A percentile compares a stretch with the other conserved stretches of the same genome.
Conservation (phyloP, 805 yeast species). For the Blastobotrys attinorum region DNA sequence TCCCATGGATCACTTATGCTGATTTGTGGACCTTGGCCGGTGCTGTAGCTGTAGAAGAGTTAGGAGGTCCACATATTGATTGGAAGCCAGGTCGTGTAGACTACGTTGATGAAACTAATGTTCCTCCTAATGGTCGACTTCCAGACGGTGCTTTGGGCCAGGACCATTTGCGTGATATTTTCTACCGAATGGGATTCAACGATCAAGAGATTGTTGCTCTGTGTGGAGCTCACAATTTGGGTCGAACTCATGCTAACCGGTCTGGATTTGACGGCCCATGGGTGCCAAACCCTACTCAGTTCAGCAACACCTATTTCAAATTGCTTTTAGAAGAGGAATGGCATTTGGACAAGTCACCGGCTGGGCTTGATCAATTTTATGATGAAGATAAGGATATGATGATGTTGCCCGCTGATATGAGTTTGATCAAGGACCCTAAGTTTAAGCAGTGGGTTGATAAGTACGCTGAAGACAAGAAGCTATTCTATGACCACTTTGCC, state of each 20-base stretch:
- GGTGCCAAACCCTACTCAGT: conserved; percentile 72
- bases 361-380: conserved; percentile 32
- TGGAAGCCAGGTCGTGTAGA: conserved; percentile 76
- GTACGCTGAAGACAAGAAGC: conserved; percentile 59
- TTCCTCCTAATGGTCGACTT: conserved; percentile 56
- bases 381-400: conserved; percentile 56
- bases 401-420: conserved; percentile 84
- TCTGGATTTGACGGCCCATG: conserved; percentile 86
- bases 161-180: conserved; percentile 46
- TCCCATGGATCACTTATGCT: conserved; percentile 56
- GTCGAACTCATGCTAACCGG: conserved; percentile 53
- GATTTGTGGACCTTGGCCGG: conserved; percentile 73
- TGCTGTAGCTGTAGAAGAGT: conserved; percentile 51
- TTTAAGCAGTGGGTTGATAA: conserved; percentile 54
- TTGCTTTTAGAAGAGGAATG: conserved; percentile 49
- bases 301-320: conserved; percentile 67
- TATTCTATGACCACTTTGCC: conserved; percentile 58
- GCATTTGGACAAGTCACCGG: conserved; percentile 34
- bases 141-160: conserved; percentile 52
- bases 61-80: conserved; percentile 59
- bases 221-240: conserved; percentile 55
- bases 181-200: conserved; percentile 51
- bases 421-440: conserved; percentile 51
- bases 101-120: conserved; percentile 42
- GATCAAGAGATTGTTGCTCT: conserved; percentile 57